These are phyloP conservation scores for Scedosporium aurantiacum DNA, from an alignment of 2,329 filamentous ascomycete genomes.

Conservation along the genomic window DNA sequence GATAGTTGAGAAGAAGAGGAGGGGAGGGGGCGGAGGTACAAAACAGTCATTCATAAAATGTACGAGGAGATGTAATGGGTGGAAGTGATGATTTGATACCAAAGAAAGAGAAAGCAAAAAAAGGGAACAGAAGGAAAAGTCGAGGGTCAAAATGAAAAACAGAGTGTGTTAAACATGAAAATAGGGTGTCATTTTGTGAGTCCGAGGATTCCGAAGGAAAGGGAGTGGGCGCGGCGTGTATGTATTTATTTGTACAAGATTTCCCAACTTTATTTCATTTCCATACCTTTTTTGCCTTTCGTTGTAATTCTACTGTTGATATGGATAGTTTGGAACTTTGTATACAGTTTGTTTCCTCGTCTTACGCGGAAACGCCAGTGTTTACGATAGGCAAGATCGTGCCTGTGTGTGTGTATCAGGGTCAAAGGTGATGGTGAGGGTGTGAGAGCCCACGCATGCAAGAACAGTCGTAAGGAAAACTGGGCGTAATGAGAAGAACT, in stretches of 20 bases:
- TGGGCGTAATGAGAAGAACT: background rate
- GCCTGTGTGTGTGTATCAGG: background rate
- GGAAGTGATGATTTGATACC: background rate
- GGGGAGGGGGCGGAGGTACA: background rate
- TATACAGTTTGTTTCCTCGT: background rate
- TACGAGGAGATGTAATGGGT: background rate
- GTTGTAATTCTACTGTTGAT: background rate
- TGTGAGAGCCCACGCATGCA: background rate
- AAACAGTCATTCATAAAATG: background rate
- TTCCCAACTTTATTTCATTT: background rate
- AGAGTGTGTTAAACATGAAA: background rate
- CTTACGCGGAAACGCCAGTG: background rate
- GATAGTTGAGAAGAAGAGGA: background rate
- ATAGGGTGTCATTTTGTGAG: background rate
- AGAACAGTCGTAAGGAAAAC: background rate
- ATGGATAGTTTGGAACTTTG: background rate
- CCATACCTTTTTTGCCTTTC: background rate
- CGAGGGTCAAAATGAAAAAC: background rate
- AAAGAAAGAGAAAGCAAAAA: background rate
- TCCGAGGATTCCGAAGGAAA: background rate
- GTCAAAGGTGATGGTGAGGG: background rate
- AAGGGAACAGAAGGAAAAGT: background rate
- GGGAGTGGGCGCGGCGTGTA: background rate
- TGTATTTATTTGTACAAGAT: background rate
- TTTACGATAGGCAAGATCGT: background rate